Evolutionary conservation across 179 eudicot species (phyloP), one percentile per base, ranked within the genome.

Genomic region (Spinacia oleracea): DNA sequence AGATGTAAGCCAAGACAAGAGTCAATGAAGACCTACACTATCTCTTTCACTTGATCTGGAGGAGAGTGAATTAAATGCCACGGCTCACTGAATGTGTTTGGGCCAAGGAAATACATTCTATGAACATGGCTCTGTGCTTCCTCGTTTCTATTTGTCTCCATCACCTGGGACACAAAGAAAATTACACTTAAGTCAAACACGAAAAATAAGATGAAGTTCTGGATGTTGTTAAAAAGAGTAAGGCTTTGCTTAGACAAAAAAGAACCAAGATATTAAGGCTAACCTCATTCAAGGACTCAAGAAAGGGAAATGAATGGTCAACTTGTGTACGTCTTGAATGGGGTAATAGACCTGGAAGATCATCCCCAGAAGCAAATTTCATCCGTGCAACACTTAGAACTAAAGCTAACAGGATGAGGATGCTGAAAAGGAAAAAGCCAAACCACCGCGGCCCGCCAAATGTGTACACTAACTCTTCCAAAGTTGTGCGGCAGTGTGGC

Each of bases 381-480:
- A 96, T 84, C 80, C 99, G 87, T 65, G 99, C 99, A 81, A 93
- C 96, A 83, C 98, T 93, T 62, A 96, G 97, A 83, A 91, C 92
- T 80, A 96, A 85, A 55, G 98, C 98, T 72, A 96, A 79, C 58
- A 93, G 68, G 62, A 94, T 75, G 56, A 96, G 98, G 83, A 96
- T 83, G 80, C 87, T 77, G 46, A 86, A 73, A 55, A 96, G 96
- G 81, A 87, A 75, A 80, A 89, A 81, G 35, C 93, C 97, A 87
- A 96, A 96, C 85, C 91, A 81, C 98, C 97, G 93, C 15, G 99
- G 99, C 73, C 99, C 99, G 67, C 99, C 99, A 78, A 96, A 96
- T 14, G 99, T 88, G 80, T 92, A 88, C 42, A 96, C 86, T 78
- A 96, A 85, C 71, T 93, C 98, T 81, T 96, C 99, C 81, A 93